Evolutionary conservation across 2,329 filamentous ascomycete species (phyloP).

Genomic region (Cordyceps cateniannulata): DNA sequence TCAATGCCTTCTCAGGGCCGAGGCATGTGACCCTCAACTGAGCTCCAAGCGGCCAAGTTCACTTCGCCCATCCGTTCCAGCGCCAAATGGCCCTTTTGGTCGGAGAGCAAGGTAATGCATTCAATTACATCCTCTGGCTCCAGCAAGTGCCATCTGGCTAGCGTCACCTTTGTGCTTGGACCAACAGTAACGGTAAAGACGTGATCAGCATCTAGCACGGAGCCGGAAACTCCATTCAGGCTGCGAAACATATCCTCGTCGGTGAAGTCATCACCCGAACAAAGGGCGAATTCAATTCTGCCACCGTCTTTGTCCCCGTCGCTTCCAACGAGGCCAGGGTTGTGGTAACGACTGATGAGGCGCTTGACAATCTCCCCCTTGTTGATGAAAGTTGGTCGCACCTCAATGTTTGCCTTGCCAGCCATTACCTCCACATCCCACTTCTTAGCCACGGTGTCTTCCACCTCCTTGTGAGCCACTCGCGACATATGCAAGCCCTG

Average conservation of each 20-base stretch:
- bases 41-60: slow-evolving; percentile 49
- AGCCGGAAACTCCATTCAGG: slow-evolving; percentile 53
- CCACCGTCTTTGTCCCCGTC: slow-evolving; percentile 36
- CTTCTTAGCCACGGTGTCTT: slow-evolving; percentile 65
- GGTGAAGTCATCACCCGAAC: slow-evolving; percentile 90
- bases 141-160: slow-evolving; percentile 83
- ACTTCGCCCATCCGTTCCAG: slow-evolving; percentile 41
- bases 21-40: slow-evolving; percentile 47
- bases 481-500: slow-evolving; percentile 73
- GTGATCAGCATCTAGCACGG: slow-evolving; percentile 50
- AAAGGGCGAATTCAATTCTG: slow-evolving; percentile 78
- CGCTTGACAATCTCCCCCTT: slow-evolving; percentile 92
- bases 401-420: slow-evolving; percentile 94
- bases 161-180: slow-evolving; percentile 82
- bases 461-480: slow-evolving; percentile 76
- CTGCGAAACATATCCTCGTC: slow-evolving; percentile 96
- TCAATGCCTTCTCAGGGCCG: background rate
- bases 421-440: slow-evolving; percentile 96
- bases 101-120: slow-evolving; percentile 49
- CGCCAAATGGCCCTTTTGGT: slow-evolving; percentile 33
- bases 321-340: slow-evolving; percentile 37
- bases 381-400: slow-evolving; percentile 94
- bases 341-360: slow-evolving; percentile 67
- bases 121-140: slow-evolving; percentile 86
- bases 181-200: slow-evolving; percentile 91